Evolutionary conservation across 192 early-diverging fungal species (phyloP).

Genomic region (Gonapodya sp.): DNA sequence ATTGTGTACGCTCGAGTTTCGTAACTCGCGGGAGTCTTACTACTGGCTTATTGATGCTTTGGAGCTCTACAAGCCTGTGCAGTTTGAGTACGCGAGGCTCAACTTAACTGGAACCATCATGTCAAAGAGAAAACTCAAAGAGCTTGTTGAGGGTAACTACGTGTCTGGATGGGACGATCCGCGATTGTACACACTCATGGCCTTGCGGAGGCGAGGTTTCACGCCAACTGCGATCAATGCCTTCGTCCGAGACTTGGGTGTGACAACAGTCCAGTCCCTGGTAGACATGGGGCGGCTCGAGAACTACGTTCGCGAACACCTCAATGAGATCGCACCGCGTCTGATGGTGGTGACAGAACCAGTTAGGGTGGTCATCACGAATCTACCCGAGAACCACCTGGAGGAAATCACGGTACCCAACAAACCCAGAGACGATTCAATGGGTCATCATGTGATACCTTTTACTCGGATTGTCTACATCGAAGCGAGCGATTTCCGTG

Average conservation of each 20-base stretch:
- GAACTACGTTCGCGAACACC: conserved; percentile 85
- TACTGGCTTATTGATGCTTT: conserved; percentile 99
- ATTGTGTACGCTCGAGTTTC: conserved; percentile 96
- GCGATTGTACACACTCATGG: conserved; percentile 89
- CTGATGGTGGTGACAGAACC: conserved; percentile 87
- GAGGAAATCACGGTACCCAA: conserved; percentile 75
- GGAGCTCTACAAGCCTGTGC: conserved; percentile 98
- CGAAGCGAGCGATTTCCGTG: conserved; percentile 84
- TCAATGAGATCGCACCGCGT: conserved; percentile 86
- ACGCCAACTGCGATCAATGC: conserved; percentile 96
- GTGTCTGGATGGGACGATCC: conserved; percentile 95
- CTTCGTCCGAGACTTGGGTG: conserved; percentile 90
- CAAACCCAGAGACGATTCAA: conserved; percentile 77
- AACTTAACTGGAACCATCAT: conserved; percentile 89
- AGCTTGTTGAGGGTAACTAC: conserved; percentile 69
- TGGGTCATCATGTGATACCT: conserved; percentile 79
- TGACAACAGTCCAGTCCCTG: conserved; percentile 68
- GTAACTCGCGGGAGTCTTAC: conserved; percentile 85
- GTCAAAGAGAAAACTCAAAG: conserved; percentile 95
- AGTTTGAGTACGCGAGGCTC: conserved; percentile 98
- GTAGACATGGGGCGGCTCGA: conserved; percentile 86
- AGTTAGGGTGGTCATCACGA: conserved; percentile 77
- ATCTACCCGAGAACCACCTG: conserved; percentile 74
- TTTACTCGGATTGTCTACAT: conserved; percentile 93
- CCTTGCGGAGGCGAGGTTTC: conserved; percentile 90